Percentiles rank a stretch among this genome's conserved stretches.
Evolutionary conservation across 2,329 filamentous ascomycete genomes (phyloP).

Genomic region (Stagonosporopsis rhizophila): DNA sequence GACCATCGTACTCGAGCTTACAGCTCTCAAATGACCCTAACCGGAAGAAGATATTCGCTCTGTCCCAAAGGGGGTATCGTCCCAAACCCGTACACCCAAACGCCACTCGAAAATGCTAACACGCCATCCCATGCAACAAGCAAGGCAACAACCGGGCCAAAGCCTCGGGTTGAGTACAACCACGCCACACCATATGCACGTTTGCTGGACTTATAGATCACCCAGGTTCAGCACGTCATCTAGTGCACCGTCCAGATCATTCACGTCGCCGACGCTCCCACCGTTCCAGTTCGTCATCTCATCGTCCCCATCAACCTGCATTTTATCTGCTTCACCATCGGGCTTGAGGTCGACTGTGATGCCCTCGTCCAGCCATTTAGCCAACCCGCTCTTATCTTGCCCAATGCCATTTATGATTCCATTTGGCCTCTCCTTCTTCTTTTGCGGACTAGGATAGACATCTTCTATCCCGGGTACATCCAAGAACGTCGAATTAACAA

Average conservation of each 20-base stretch:
- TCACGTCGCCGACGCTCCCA: conserved; percentile 40
- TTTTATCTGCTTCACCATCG: conserved; percentile 31
- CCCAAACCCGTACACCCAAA: not conserved
- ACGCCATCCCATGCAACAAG: not conserved
- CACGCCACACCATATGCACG: not conserved
- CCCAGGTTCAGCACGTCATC: conserved; percentile 49
- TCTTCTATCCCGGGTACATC: conserved; percentile 56
- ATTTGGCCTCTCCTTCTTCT: conserved; percentile 6
- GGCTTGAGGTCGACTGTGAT: conserved; percentile 5
- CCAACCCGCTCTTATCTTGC: conserved; percentile 16
- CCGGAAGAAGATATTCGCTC: not conserved
- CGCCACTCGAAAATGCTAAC: not conserved
- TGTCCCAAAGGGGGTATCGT: not conserved
- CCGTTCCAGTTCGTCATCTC: conserved; percentile 51
- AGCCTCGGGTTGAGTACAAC: not conserved
- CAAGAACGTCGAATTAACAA: conserved; percentile 71
- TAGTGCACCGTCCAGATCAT: conserved; percentile 44
- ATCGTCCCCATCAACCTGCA: conserved; percentile 47
- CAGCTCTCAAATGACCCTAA: not conserved
- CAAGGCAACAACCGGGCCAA: not conserved
- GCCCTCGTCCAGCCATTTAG: conserved; percentile 14
- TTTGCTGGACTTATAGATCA: conserved; percentile 19
- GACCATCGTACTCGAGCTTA: not conserved
- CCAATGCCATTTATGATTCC: conserved; percentile 32
- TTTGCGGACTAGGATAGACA: conserved; percentile 14